phyloP scores from a whole-genome alignment of 2,329 filamentous ascomycete species.

The Cytospora leucostoma region DNA sequence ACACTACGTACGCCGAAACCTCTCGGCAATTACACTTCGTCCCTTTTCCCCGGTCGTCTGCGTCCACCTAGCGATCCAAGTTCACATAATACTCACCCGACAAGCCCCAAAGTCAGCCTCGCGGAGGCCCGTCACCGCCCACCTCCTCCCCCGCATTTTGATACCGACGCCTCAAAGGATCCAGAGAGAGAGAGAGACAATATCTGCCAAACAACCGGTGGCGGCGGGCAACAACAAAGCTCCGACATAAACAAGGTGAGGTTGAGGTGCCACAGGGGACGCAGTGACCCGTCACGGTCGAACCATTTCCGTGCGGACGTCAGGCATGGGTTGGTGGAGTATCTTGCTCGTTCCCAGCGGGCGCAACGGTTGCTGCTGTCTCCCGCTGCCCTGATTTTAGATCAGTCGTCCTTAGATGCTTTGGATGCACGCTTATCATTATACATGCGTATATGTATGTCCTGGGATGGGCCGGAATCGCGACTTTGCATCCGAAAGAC shows the following conservation, averaged over 20 bases:
- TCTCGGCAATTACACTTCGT: not conserved
- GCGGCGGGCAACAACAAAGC: not conserved
- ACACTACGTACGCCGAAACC: not conserved
- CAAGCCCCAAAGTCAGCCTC: not conserved
- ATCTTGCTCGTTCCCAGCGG: not conserved
- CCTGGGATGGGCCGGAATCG: not conserved
- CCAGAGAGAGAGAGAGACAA: not conserved
- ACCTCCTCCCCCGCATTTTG: not conserved
- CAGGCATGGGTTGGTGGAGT: not conserved
- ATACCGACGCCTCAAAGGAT: not conserved
- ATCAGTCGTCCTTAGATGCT: too few species aligned
- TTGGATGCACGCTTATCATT: too few species aligned
- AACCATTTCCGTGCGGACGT: not conserved
- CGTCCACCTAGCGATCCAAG: not conserved
- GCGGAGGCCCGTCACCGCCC: not conserved
- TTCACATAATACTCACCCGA: not conserved
- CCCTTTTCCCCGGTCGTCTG: not conserved
- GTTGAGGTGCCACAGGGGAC: slow-evolving; percentile 15
- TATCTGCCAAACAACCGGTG: not conserved
- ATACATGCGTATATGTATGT: not conserved
- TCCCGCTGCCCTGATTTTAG: not conserved
- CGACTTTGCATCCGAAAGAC: not conserved
- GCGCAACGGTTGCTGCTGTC: too few species aligned
- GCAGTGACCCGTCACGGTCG: slow-evolving; percentile 11
- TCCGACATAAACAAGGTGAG: slow-evolving; percentile 12